Evolutionary conservation across 371 early-diverging fungal genomes (phyloP), one percentile per base, ranked within the genome.

Genomic region (Mucor piriformis): DNA sequence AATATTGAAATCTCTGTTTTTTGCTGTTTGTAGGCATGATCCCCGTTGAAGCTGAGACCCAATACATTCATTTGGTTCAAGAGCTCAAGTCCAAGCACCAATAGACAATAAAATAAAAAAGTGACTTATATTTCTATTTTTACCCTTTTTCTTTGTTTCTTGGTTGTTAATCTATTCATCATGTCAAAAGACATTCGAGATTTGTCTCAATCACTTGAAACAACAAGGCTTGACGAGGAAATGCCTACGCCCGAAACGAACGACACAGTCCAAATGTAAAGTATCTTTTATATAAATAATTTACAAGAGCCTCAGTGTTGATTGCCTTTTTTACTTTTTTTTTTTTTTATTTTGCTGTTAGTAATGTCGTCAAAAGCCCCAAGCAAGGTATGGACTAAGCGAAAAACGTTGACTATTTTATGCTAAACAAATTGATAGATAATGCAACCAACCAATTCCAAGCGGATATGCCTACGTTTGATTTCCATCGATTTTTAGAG

Each of bases 21-120:
- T 35, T n/a, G 20, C 11, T 47, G 15, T 33, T 1, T 20, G 18
- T 47, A 64, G 69, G 69, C 32, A 75, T 52, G 18, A 34, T 44
- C 48, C 52, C 76, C 49, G 86, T 70, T 57, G 88, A 84, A 3
- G 95, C 95, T 20, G 84, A 92, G 78, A 56, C 67, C 18, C 50
- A 90, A 70, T 95, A 95, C 84, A 86, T 94, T 73, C 87, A 57
- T 15, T 72, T 85, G 35, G 94, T 95, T 54, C 77, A 84, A 69
- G 53, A 69, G 54, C 73, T 88, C 68, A 58, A 86, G 73, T 47
- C 83, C 72, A 66, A 75, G 48, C 57, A 73, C 34, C 38, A 46
- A 49, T 57, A 57, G n/a, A 56, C 35, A 23, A 0, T 24, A 33
- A 51, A 56, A 16, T 42, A 18, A 25, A 53, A 53, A 38, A 53